Base-by-base conservation (phyloP, 1,139 yeast genomes). In the Insectozyma bohioensis region DNA sequence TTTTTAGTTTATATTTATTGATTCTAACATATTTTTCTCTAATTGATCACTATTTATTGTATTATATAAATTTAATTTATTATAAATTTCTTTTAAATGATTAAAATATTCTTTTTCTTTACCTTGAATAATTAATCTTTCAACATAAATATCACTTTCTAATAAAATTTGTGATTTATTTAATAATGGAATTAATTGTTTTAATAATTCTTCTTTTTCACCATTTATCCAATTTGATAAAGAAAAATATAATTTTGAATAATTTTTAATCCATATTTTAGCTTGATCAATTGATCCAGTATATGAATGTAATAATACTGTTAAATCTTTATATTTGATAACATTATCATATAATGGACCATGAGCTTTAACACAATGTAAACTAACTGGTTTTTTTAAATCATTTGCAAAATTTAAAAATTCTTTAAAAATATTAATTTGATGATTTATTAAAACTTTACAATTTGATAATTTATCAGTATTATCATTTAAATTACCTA, bases 291-390 rank as follows among this genome's bases (percentile, higher is more conserved):
- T 48, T 3, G 94, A 80, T 1, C 97, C 97, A n/a, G 87, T 77
- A 53, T 78, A 90, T 0, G 96, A 86, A 52, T 90, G 97, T 19
- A 90, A 63, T 21, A 87, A 75, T 1, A 87, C 60, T 2, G 64
- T 50, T 1, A 61, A 47, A 13, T 42, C 33, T 15, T 29, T 20
- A 31, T 46, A 60, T 18, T 51, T 26, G 30, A 34, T 45, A 15
- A 77, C 61, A 1, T 58, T 48, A 8, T 81, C 82, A 36, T 61
- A 76, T 15, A 85, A 50, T 7, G 62, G 51, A 1, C 85, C 85
- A 46, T 82, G 90, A 6, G 84, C 78, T 46, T 81, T 84, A 2
- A 92, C 98, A 44, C 90, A 85, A 51, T 92, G 98, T 0, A 92
- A 45, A 2, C 96, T 86, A 0, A 85, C 75, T 0, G 85, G 78